phyloP scores from a whole-genome alignment of 441 rosid species.

The Melastoma candidum region DNA sequence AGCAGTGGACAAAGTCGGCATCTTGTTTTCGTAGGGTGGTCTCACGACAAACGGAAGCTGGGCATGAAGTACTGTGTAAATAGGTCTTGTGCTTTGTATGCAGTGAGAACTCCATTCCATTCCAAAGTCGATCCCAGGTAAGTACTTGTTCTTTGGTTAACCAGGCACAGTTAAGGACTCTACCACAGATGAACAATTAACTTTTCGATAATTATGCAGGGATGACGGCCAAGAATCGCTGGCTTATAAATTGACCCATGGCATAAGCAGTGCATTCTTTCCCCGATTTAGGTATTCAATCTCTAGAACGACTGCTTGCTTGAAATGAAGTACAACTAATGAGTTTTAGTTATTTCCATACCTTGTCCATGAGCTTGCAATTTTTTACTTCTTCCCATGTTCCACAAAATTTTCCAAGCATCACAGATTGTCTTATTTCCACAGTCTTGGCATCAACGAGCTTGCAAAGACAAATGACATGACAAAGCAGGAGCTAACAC shows the following conservation, averaged over 20 bases:
- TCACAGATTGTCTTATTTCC: too few species aligned
- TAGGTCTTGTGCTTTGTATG: conserved; percentile 76
- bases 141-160: conserved; percentile 20
- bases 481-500: too few species aligned
- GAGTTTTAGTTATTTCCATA: too few species aligned
- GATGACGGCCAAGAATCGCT: conserved; percentile 33
- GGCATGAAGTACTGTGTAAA: conserved; percentile 86
- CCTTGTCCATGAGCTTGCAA: too few species aligned
- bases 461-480: too few species aligned
- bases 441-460: too few species aligned
- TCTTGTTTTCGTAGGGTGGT: conserved; percentile 86
- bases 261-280: conserved; percentile 63
- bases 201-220: conserved; percentile 21
- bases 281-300: conserved; percentile 70
- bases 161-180: too few species aligned
- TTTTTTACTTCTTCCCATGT: too few species aligned
- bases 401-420: too few species aligned
- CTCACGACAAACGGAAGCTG: conserved; percentile 62
- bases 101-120: conserved; percentile 29
- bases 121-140: conserved; percentile 42
- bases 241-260: conserved; percentile 42
- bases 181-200: too few species aligned
- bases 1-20: conserved; percentile 30
- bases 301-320: background rate
- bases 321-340: too few species aligned